phyloP scores from a whole-genome alignment of 2,329 filamentous ascomycete species.

The Hymenoscyphus linearis region DNA sequence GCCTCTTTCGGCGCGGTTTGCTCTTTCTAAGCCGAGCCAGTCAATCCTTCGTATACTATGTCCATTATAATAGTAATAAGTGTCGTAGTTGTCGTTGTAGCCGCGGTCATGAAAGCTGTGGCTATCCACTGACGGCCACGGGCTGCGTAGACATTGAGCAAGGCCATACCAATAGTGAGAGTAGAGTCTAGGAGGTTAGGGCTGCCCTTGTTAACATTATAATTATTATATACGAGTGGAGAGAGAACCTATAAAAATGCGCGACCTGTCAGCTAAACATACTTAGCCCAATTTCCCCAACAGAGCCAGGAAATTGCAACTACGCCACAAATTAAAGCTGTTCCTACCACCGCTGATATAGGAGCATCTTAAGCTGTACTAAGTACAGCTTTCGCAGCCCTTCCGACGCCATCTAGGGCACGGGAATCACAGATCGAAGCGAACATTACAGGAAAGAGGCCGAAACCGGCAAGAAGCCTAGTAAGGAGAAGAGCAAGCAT shows the following conservation, averaged over 20 bases:
- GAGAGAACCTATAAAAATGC: too few relatives aligned
- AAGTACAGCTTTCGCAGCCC: slow-evolving; percentile 11
- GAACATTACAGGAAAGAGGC: slow-evolving; percentile 14
- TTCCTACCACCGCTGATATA: slow-evolving; percentile 8
- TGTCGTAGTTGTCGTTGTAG: too few relatives aligned
- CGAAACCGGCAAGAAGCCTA: slow-evolving; percentile 16
- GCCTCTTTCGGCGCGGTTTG: too few relatives aligned
- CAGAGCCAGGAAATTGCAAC: slow-evolving; percentile 7
- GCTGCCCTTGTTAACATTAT: too few relatives aligned
- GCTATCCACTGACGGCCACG: too few relatives aligned
- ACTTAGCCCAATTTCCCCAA: slow-evolving; percentile 9
- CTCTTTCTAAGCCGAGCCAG: too few relatives aligned
- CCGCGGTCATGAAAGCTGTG: slow-evolving; percentile 4
- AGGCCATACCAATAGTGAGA: too few relatives aligned
- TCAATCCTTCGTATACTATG: too few relatives aligned
- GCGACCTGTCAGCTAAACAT: slow-evolving; percentile 8
- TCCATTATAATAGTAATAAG: too few relatives aligned
- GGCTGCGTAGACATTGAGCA: too few relatives aligned
- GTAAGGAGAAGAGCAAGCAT: slow-evolving; percentile 12
- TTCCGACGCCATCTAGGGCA: slow-evolving; percentile 15
- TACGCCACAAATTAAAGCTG: slow-evolving; percentile 11
- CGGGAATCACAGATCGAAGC: slow-evolving; percentile 15
- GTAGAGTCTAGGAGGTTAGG: too few relatives aligned
- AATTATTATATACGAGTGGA: too few relatives aligned
- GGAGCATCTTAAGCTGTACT: slow-evolving; percentile 12